Percentiles rank a stretch among this genome's conserved stretches.
Conservation (phyloP, 2,329 filamentous ascomycete species). For the Monilinia fructigena region DNA sequence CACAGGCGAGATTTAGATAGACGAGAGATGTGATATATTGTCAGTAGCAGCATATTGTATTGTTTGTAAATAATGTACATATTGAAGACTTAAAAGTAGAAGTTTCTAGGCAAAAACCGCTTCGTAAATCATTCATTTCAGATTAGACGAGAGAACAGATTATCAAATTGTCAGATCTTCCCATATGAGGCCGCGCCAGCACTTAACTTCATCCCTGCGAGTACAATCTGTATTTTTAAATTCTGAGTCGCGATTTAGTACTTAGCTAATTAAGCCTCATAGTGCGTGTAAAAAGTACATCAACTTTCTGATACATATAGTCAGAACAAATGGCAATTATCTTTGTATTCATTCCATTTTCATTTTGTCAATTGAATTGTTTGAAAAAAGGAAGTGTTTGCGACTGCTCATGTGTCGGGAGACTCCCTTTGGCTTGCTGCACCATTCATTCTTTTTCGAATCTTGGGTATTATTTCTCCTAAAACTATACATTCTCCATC, state of each 20-base stretch:
- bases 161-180: too few relatives aligned
- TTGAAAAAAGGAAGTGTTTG: conserved; percentile 3
- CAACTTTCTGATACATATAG: neutral
- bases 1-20: neutral
- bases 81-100: conserved; percentile 25
- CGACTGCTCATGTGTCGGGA: conserved; percentile 19
- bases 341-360: neutral
- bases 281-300: conserved; percentile 36
- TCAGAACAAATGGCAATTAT: too few relatives aligned
- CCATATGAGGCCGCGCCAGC: too few relatives aligned
- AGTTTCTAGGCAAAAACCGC: conserved; percentile 35
- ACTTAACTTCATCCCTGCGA: conserved; percentile 13
- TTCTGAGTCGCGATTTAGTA: conserved; percentile 13
- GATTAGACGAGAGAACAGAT: too few relatives aligned
- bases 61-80: conserved; percentile 9
- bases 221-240: conserved; percentile 10
- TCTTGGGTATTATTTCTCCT: conserved; percentile 54
- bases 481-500: neutral
- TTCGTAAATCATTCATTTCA: conserved; percentile 38
- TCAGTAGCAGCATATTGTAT: conserved; percentile 6
- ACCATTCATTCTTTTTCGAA: conserved; percentile 67
- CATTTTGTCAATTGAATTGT: neutral
- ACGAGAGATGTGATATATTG: neutral
- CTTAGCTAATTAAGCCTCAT: conserved; percentile 24
- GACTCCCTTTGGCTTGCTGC: conserved; percentile 25